A percentile compares a stretch with the other conserved stretches of the same genome.
Evolutionary conservation across 768 basidiomycete genomes (phyloP).

Genomic region (Symmetrospora coprosmae): DNA sequence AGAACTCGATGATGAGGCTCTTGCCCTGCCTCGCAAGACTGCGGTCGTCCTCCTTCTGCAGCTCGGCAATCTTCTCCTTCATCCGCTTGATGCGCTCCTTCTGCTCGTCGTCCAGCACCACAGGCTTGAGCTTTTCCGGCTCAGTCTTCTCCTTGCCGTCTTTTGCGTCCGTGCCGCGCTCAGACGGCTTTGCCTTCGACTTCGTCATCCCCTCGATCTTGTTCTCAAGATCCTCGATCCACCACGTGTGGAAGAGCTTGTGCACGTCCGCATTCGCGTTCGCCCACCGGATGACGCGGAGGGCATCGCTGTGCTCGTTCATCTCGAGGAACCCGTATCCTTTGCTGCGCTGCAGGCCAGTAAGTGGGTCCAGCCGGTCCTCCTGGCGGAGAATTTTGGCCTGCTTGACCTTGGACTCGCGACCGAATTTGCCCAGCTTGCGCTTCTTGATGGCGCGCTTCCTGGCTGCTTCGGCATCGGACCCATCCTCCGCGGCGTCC

Average conservation of each 20-base stretch:
- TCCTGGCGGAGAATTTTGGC: conserved; percentile 78
- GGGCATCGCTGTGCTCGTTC: conserved; percentile 69
- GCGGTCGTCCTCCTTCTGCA: conserved; percentile 42
- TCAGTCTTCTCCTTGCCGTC: conserved; percentile 45
- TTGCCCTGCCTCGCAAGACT: conserved; percentile 40
- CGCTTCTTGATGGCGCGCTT: conserved; percentile 19
- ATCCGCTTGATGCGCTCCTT: conserved; percentile 40
- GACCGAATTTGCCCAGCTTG: conserved; percentile 38
- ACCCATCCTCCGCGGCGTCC: conserved; percentile 29
- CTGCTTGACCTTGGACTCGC: conserved; percentile 56
- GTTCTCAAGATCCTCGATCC: conserved; percentile 55
- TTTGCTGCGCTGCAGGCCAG: conserved; percentile 71
- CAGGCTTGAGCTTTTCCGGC: too few relatives aligned
- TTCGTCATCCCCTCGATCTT: conserved; percentile 36
- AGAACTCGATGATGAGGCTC: conserved; percentile 80
- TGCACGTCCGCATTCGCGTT: conserved; percentile 69
- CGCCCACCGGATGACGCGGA: conserved; percentile 81
- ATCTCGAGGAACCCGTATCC: conserved; percentile 95
- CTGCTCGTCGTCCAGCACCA: conserved; percentile 10
- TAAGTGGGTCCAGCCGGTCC: conserved; percentile 76
- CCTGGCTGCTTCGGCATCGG: background rate
- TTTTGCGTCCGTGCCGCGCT: conserved; percentile 31
- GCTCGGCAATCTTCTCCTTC: conserved; percentile 36
- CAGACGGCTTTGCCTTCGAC: conserved; percentile 27
- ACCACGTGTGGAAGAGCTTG: conserved; percentile 61